Evolutionary conservation across 2,329 filamentous ascomycete species (phyloP).

Genomic region (Helminthosporium solani): DNA sequence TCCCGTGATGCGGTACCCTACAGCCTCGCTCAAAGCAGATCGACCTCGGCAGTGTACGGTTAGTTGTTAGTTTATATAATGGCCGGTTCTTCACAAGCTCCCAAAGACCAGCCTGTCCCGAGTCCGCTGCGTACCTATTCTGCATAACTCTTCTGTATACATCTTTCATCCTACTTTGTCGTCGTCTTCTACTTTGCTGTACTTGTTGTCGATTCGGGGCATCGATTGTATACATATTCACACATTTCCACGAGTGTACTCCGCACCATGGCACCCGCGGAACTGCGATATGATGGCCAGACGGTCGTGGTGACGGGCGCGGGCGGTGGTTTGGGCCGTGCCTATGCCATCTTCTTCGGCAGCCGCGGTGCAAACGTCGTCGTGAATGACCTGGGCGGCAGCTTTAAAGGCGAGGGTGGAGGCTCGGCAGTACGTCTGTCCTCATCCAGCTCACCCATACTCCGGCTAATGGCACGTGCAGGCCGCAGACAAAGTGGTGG

Average conservation of each 20-base stretch:
- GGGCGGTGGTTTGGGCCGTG: conserved; percentile 77
- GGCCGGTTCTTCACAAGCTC: too few species aligned
- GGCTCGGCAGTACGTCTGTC: conserved; percentile 71
- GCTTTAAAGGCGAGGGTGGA: conserved; percentile 88
- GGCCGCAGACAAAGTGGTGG: conserved; percentile 80
- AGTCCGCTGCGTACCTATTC: not conserved
- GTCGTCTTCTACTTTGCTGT: too few species aligned
- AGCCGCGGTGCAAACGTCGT: conserved; percentile 91
- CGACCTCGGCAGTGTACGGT: not conserved
- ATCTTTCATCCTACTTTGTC: not conserved
- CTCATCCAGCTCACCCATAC: not conserved
- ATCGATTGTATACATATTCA: too few species aligned
- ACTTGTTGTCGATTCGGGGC: too few species aligned
- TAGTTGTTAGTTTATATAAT: too few species aligned
- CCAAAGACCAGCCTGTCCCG: not conserved
- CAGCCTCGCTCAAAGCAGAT: not conserved
- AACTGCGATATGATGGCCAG: conserved; percentile 81
- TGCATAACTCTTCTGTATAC: not conserved
- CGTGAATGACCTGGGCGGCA: conserved; percentile 92
- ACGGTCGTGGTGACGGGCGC: conserved; percentile 87
- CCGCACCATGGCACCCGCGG: conserved; percentile 43
- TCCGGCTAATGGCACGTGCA: conserved; percentile 39
- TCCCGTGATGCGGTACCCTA: not conserved
- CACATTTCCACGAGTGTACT: too few species aligned
- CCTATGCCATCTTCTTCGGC: conserved; percentile 86